phyloP scores from a whole-genome alignment of 1,284 basidiomycete species.

The Fomitopsis palustris region DNA sequence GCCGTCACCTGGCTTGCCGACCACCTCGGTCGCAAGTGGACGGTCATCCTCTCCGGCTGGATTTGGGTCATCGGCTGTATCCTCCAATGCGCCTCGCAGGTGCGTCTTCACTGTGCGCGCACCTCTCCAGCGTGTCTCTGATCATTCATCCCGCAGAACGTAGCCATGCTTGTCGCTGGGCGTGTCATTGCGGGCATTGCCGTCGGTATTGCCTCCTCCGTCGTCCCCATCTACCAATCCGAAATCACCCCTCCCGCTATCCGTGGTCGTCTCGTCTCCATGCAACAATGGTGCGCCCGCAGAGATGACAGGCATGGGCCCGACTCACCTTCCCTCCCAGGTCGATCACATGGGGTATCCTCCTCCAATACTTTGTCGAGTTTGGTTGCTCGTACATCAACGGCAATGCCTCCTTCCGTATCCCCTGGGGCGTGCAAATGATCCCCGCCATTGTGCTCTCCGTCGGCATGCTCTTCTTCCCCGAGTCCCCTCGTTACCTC shows the following conservation, averaged over 20 bases:
- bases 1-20: slow-evolving; percentile 62
- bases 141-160: slow-evolving; percentile 39
- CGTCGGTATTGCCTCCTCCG: slow-evolving; percentile 36
- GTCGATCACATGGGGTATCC: slow-evolving; percentile 74
- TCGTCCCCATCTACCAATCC: slow-evolving; percentile 52
- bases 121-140: no score
- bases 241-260: slow-evolving; percentile 68
- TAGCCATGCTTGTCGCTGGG: slow-evolving; percentile 48
- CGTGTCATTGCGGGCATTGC: slow-evolving; percentile 41
- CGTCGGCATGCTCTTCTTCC: slow-evolving; percentile 66
- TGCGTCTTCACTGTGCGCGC: slow-evolving; percentile 23
- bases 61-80: slow-evolving; percentile 74
- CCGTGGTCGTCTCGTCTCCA: slow-evolving; percentile 70
- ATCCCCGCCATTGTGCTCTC: slow-evolving; percentile 71
- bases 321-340: slow-evolving; percentile 15
- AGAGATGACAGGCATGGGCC: no score
- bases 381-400: slow-evolving; percentile 74
- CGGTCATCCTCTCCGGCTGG: slow-evolving; percentile 58
- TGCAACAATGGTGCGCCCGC: slow-evolving; percentile 65
- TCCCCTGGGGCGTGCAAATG: slow-evolving; percentile 78
- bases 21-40: slow-evolving; percentile 60
- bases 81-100: slow-evolving; percentile 60
- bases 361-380: slow-evolving; percentile 71
- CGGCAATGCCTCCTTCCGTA: slow-evolving; percentile 68
- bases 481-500: slow-evolving; percentile 67